A percentile compares a stretch with the other conserved stretches of the same genome.
These are phyloP conservation scores for Jackrogersella minutella DNA, from an alignment of 495 filamentous ascomycete species.

Conservation along the genomic window DNA sequence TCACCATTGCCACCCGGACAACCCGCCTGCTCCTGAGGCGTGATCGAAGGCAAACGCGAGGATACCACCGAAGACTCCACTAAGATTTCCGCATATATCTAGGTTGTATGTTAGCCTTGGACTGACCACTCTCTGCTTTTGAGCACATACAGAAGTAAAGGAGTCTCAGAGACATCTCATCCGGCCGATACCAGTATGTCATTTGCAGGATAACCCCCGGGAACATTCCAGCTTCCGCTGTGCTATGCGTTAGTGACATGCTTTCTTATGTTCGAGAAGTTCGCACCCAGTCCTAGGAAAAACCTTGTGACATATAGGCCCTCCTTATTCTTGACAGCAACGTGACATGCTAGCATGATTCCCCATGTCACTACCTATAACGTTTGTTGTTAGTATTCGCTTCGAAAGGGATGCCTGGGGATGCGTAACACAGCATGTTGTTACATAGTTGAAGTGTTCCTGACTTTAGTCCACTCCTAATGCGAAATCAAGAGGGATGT, in stretches of 20 bases:
- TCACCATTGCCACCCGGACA: conserved; percentile 57
- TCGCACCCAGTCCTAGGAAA: conserved; percentile 47
- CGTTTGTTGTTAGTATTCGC: not conserved
- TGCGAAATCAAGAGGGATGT: not conserved
- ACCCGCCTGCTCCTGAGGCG: conserved; percentile 42
- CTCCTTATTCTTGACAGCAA: conserved; percentile 47
- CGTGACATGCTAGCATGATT: conserved; percentile 47
- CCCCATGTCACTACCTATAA: conserved; percentile 48
- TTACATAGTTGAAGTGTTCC: not conserved
- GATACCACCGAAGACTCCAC: conserved; percentile 50
- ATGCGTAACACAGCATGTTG: too few species aligned
- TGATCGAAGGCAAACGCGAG: conserved; percentile 54
- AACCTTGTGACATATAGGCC: conserved; percentile 50
- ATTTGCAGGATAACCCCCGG: conserved; percentile 53
- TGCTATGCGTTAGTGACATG: conserved; percentile 1
- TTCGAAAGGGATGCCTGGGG: too few species aligned
- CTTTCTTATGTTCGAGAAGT: not conserved
- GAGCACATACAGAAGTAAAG: conserved; percentile 47
- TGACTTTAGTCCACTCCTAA: not conserved
- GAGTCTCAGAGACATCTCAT: conserved; percentile 51
- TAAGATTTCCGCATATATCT: conserved; percentile 47
- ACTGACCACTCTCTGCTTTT: too few species aligned
- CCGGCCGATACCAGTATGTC: conserved; percentile 56
- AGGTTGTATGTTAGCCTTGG: not conserved
- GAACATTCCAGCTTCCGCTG: conserved; percentile 53